phyloP scores from a whole-genome alignment of 208 protist species.

The Entamoeba invadens region DNA sequence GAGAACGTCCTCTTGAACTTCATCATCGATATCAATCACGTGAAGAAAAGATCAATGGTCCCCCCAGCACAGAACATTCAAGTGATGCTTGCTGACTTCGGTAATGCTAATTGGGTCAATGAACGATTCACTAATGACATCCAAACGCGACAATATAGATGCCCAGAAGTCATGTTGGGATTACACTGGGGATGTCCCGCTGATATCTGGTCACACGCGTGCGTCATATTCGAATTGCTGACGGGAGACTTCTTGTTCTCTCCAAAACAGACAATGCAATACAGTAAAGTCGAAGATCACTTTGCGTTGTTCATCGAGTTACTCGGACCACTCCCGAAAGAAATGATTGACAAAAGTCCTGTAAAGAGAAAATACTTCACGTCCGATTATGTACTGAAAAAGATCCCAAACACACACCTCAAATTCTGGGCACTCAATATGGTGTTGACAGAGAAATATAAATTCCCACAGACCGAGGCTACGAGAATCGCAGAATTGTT shows the following conservation, averaged over 20 bases:
- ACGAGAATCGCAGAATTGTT: neutral
- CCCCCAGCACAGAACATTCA: neutral
- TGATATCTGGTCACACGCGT: conserved; percentile 23
- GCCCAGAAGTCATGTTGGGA: conserved; percentile 64
- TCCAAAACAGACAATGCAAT: conserved; percentile 42
- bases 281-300: conserved; percentile 1
- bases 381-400: neutral
- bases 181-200: conserved; percentile 42
- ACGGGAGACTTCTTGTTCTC: conserved; percentile 55
- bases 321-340: neutral
- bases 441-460: neutral
- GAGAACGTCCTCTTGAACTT: conserved; percentile 58
- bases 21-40: conserved; percentile 15
- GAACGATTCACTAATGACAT: conserved; percentile 45
- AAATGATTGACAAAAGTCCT: neutral
- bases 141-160: conserved; percentile 69
- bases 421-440: neutral
- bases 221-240: conserved; percentile 22
- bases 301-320: neutral
- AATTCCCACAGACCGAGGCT: neutral
- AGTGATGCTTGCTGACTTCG: conserved; percentile 22
- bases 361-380: neutral
- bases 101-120: conserved; percentile 27
- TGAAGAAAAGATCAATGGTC: conserved; percentile 29
- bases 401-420: neutral